phyloP scores from a whole-genome alignment of 192 early-diverging fungal species.

The Coemansia guatemalensis region DNA sequence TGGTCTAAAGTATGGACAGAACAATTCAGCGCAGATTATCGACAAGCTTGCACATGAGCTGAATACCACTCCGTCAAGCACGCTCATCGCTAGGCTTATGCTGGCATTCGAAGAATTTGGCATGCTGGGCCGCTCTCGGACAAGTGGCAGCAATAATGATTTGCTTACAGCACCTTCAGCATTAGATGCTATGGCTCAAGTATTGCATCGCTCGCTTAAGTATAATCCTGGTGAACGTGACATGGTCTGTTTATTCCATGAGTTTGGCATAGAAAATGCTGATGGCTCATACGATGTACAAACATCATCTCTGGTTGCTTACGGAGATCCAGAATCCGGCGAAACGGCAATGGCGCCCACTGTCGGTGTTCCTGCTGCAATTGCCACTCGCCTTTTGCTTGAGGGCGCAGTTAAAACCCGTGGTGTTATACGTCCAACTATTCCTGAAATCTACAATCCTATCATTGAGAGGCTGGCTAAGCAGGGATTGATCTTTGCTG shows the following conservation, averaged over 20 bases:
- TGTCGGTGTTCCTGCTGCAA: conserved; percentile 76
- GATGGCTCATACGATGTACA: conserved; percentile 60
- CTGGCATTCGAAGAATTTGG: conserved; percentile 62
- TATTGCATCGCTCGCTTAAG: conserved; percentile 76
- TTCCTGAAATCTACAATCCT: conserved; percentile 69
- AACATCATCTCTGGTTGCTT: conserved; percentile 69
- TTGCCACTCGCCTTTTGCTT: conserved; percentile 70
- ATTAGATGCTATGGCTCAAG: conserved; percentile 80
- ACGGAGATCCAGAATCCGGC: conserved; percentile 57
- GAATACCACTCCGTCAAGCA: conserved; percentile 19
- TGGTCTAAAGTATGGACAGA: not conserved
- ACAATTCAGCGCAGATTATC: not conserved
- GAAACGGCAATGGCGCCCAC: conserved; percentile 83
- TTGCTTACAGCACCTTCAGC: conserved; percentile 50
- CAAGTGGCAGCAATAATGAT: not conserved
- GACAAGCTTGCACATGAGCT: conserved; percentile 7
- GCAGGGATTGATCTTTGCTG: conserved; percentile 65
- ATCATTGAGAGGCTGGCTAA: conserved; percentile 63
- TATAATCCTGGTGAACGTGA: conserved; percentile 83
- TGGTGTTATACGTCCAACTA: conserved; percentile 68
- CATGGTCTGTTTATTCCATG: conserved; percentile 93
- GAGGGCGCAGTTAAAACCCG: conserved; percentile 52
- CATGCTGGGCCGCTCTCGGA: conserved; percentile 7
- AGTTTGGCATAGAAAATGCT: conserved; percentile 79
- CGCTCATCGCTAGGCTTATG: conserved; percentile 55